Conservation (phyloP, 2,329 filamentous ascomycete genomes). For the Tolypocladium cylindrosporum region DNA sequence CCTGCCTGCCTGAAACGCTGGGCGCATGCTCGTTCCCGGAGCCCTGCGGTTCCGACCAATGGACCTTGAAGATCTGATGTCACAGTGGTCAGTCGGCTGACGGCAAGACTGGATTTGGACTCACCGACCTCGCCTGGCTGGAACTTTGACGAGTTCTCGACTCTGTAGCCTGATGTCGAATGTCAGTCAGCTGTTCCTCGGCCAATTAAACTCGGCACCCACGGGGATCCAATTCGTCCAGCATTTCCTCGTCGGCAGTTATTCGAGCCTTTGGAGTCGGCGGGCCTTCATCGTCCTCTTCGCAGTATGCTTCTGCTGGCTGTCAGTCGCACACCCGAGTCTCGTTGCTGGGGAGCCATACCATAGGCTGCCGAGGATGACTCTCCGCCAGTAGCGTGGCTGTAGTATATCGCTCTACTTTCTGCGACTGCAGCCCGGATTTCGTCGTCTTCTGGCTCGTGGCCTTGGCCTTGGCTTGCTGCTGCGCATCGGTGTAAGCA, state of each 20-base stretch:
- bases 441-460: constrained; percentile 7
- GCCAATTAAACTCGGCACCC: constrained; percentile 5
- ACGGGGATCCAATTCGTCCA: constrained; percentile 26
- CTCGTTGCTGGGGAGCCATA: constrained; percentile 1
- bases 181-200: neutral
- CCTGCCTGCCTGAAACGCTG: constrained; percentile 22
- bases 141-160: constrained; percentile 28
- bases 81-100: neutral
- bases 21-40: constrained; percentile 17
- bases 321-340: constrained; percentile 1
- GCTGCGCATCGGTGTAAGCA: neutral
- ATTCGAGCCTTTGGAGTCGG: constrained; percentile 10
- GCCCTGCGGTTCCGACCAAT: constrained; percentile 43
- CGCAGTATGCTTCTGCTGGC: constrained; percentile 7
- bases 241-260: constrained; percentile 3
- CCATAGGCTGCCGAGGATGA: constrained; percentile 11
- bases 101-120: neutral
- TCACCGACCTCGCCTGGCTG: constrained; percentile 28
- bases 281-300: constrained; percentile 16
- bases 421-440: constrained; percentile 9
- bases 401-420: constrained; percentile 9
- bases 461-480: neutral
- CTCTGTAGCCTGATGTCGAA: constrained; percentile 23
- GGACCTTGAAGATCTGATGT: constrained; percentile 42
- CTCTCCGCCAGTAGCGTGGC: constrained; percentile 4